phyloP scores from a whole-genome alignment of 2,329 filamentous ascomycete species.

The Neofusicoccum sp. region DNA sequence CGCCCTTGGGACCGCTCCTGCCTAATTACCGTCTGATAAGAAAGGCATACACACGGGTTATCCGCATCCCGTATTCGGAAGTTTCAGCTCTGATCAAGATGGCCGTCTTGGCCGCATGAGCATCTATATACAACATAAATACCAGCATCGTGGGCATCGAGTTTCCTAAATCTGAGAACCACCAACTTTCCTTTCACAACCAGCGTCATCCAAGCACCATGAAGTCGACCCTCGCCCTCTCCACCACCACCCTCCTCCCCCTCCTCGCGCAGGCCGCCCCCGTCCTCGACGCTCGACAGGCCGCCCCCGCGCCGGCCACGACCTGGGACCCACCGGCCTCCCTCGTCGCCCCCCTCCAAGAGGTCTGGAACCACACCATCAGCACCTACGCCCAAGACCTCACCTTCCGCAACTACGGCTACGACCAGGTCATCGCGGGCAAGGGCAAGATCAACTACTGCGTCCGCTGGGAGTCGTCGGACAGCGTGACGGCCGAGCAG shows the following conservation, averaged over 20 bases:
- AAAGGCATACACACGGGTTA: too few relatives aligned
- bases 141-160: too few relatives aligned
- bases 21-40: too few relatives aligned
- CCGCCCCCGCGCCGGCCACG: constrained; percentile 21
- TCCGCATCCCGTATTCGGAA: too few relatives aligned
- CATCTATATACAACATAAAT: too few relatives aligned
- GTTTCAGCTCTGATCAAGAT: too few relatives aligned
- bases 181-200: too few relatives aligned
- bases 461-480: constrained; percentile 46
- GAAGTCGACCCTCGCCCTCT: background rate
- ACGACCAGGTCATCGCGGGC: constrained; percentile 30
- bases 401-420: constrained; percentile 32
- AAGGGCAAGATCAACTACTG: constrained; percentile 43
- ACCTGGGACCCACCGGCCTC: constrained; percentile 28
- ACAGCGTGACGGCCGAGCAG: constrained; percentile 39
- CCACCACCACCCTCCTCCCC: background rate
- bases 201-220: background rate
- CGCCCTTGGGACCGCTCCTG: too few relatives aligned
- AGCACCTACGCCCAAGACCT: constrained; percentile 25
- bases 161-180: too few relatives aligned
- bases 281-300: background rate
- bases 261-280: background rate
- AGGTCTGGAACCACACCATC: constrained; percentile 29
- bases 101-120: too few relatives aligned
- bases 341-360: constrained; percentile 25